These are phyloP conservation scores for Erodium texanum DNA, from an alignment of 441 rosid genomes.

Conservation along the genomic window DNA sequence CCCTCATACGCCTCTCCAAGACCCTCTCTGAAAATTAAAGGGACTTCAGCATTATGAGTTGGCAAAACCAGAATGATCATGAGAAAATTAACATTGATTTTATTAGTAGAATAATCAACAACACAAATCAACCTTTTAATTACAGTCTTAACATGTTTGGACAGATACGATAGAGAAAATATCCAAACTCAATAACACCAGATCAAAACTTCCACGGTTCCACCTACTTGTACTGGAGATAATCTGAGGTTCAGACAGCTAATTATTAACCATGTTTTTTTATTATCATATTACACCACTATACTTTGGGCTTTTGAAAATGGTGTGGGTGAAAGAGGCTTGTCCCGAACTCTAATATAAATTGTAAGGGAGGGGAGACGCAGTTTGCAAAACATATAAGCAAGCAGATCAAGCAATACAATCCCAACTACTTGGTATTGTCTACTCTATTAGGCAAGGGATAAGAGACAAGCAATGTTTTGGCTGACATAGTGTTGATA, in stretches of 20 bases:
- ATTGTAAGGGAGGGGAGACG: neutral
- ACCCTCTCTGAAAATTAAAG: constrained; percentile 10
- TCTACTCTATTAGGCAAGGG: neutral
- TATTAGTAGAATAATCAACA: neutral
- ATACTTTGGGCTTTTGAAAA: neutral
- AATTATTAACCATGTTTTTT: no score
- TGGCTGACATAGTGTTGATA: neutral
- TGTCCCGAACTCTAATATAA: neutral
- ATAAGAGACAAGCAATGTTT: neutral
- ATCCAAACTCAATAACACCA: neutral
- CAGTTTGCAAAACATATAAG: neutral
- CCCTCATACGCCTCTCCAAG: constrained; percentile 10
- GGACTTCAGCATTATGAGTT: neutral
- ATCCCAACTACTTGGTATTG: neutral
- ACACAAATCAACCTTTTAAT: constrained; percentile 1
- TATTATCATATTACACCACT: neutral
- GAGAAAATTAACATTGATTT: constrained; percentile 7
- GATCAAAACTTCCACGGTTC: constrained; percentile 3
- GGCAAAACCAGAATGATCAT: neutral
- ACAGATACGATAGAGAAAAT: constrained; percentile 3
- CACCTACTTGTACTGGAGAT: neutral
- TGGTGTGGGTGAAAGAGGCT: neutral
- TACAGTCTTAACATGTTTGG: neutral
- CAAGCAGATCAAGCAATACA: neutral
- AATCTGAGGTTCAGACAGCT: neutral